Evolutionary conservation across 2,329 filamentous ascomycete genomes (phyloP).

Genomic region (Periglandula ipomoeae): DNA sequence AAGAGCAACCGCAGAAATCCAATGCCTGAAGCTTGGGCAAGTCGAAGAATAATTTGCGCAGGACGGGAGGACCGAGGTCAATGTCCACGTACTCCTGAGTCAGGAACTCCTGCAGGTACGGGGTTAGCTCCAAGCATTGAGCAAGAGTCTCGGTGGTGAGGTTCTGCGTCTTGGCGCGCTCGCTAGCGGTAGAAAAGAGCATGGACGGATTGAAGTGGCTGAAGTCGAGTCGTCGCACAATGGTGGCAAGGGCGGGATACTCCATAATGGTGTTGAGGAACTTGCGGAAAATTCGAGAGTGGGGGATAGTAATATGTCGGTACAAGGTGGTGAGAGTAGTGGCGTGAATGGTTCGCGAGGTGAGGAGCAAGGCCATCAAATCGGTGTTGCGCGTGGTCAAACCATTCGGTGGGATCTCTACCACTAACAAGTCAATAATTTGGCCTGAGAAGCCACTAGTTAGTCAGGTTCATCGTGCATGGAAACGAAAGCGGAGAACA

Average conservation of each 20-base stretch:
- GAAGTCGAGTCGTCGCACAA: slow-evolving; percentile 73
- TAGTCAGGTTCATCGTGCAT: slow-evolving; percentile 1
- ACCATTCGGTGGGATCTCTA: slow-evolving; percentile 64
- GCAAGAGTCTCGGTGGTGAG: slow-evolving; percentile 65
- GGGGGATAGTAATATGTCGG: slow-evolving; percentile 70
- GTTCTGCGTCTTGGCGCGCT: slow-evolving; percentile 67
- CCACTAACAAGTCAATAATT: slow-evolving; percentile 65
- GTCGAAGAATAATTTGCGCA: slow-evolving; percentile 61
- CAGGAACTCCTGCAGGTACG: slow-evolving; percentile 68
- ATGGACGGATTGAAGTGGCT: slow-evolving; percentile 78
- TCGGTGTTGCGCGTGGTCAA: slow-evolving; percentile 69
- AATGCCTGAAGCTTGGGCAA: slow-evolving; percentile 56
- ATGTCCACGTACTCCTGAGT: slow-evolving; percentile 74
- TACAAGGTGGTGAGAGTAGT: slow-evolving; percentile 69
- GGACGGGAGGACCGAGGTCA: slow-evolving; percentile 58
- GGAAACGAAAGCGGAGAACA: not conserved
- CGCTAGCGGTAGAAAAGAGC: slow-evolving; percentile 64
- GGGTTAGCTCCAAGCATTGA: slow-evolving; percentile 61
- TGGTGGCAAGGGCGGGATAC: slow-evolving; percentile 60
- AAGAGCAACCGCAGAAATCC: slow-evolving; percentile 72
- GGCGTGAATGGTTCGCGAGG: slow-evolving; percentile 65
- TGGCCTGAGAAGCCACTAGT: slow-evolving; percentile 37
- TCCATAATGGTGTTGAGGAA: slow-evolving; percentile 60
- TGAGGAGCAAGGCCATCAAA: slow-evolving; percentile 64
- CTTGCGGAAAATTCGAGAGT: slow-evolving; percentile 76